Evolutionary conservation across 495 filamentous ascomycete genomes (phyloP).

Genomic region (Elaphomyces granulatus): DNA sequence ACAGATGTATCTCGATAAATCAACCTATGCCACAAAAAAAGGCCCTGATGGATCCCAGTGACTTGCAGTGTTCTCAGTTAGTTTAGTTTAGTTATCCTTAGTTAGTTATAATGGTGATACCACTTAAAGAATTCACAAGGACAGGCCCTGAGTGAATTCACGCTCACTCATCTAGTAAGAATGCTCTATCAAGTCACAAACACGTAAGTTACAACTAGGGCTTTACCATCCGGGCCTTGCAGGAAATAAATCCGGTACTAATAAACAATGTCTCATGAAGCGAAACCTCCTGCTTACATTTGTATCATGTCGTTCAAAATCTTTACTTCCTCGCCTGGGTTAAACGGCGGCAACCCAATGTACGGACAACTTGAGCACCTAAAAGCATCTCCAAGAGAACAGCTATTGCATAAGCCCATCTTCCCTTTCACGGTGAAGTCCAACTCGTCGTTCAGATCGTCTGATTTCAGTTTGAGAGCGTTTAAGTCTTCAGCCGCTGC

Average conservation of each 20-base stretch:
- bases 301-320: conserved; percentile 78
- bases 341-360: conserved; percentile 86
- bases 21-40: conserved; percentile 44
- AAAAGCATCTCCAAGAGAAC: conserved; percentile 83
- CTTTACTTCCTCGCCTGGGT: conserved; percentile 85
- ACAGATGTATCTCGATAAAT: conserved; percentile 34
- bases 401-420: conserved; percentile 84
- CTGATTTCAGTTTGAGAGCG: conserved; percentile 55
- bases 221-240: too few species aligned
- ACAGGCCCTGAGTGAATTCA: too few species aligned
- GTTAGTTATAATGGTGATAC: too few species aligned
- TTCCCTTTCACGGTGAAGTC: conserved; percentile 96
- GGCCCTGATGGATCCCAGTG: conserved; percentile 32
- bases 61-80: too few species aligned
- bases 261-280: too few species aligned
- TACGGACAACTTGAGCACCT: conserved; percentile 77
- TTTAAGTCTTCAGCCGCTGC: conserved; percentile 46
- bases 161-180: too few species aligned
- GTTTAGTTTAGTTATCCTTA: too few species aligned
- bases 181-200: too few species aligned
- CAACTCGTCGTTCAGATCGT: conserved; percentile 64
- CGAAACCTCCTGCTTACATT: too few species aligned
- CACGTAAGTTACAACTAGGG: too few species aligned
- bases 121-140: too few species aligned
- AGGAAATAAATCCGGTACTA: too few species aligned